Conservation (phyloP, 768 basidiomycete species). For the Arthromyces matolae region DNA sequence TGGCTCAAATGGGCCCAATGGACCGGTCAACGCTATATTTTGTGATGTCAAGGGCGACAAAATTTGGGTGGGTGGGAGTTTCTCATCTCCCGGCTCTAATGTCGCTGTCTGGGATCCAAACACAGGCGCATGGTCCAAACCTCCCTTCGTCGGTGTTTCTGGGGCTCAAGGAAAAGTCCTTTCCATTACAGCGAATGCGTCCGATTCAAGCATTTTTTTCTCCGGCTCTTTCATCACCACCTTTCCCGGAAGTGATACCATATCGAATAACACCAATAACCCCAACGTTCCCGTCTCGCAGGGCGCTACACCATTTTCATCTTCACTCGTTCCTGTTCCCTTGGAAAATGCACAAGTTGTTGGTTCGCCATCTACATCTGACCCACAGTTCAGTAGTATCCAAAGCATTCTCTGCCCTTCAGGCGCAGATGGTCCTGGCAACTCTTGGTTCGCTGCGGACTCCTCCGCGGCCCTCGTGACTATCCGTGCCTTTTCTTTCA, state of each 20-base stretch:
- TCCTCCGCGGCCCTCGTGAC: slow-evolving; percentile 71
- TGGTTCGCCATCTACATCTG: slow-evolving; percentile 60
- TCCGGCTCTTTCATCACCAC: slow-evolving; percentile 82
- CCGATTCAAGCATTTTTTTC: slow-evolving; percentile 76
- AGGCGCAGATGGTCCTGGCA: slow-evolving; percentile 74
- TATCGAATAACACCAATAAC: slow-evolving; percentile 67
- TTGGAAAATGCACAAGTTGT: slow-evolving; percentile 52
- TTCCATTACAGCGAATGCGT: slow-evolving; percentile 73
- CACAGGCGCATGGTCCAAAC: slow-evolving; percentile 64
- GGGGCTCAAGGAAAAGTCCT: slow-evolving; percentile 66
- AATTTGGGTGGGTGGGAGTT: slow-evolving; percentile 78
- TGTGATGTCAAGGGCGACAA: slow-evolving; percentile 67
- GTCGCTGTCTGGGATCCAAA: slow-evolving; percentile 71
- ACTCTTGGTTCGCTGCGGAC: slow-evolving; percentile 82
- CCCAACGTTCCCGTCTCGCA: slow-evolving; percentile 82
- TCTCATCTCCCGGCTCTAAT: slow-evolving; percentile 61
- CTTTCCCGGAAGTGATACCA: slow-evolving; percentile 50
- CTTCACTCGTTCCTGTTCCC: slow-evolving; percentile 82
- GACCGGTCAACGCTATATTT: slow-evolving; percentile 65
- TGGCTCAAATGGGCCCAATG: slow-evolving; percentile 68
- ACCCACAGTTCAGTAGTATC: slow-evolving; percentile 60
- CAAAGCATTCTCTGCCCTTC: slow-evolving; percentile 78
- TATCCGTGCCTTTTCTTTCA: slow-evolving; percentile 67
- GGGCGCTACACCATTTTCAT: slow-evolving; percentile 82
- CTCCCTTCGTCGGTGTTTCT: slow-evolving; percentile 79